Conservation (phyloP, 2,329 filamentous ascomycete species). For the Xylariomycetidae sp. region DNA sequence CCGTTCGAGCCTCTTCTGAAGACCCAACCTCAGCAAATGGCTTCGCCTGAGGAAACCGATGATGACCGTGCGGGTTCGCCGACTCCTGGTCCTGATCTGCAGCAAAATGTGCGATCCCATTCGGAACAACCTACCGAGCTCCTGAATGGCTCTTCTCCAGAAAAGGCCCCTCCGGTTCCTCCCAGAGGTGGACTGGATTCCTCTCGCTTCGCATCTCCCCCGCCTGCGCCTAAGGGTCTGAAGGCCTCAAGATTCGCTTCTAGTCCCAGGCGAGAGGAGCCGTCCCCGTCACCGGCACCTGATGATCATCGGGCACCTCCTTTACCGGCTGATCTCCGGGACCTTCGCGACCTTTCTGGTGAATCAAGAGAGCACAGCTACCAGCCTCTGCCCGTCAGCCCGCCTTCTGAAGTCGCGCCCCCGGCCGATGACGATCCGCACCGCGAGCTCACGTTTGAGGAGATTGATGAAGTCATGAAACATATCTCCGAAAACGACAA, state of each 20-base stretch:
- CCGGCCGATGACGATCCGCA: constrained; percentile 18
- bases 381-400: constrained; percentile 26
- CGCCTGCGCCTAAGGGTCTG: constrained; percentile 33
- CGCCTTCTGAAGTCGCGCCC: constrained; percentile 20
- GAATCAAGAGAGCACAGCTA: constrained; percentile 28
- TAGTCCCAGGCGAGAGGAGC: constrained; percentile 36
- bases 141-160: constrained; percentile 18
- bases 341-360: too few relatives aligned
- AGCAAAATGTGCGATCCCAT: too few relatives aligned
- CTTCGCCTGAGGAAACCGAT: constrained; percentile 18
- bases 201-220: constrained; percentile 29
- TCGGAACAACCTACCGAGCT: too few relatives aligned
- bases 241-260: constrained; percentile 42
- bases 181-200: constrained; percentile 21
- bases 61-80: constrained; percentile 27
- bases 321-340: constrained; percentile 5
- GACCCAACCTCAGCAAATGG: constrained; percentile 17
- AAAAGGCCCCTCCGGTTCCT: constrained; percentile 10
- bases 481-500: constrained; percentile 72
- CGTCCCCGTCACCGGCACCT: constrained; percentile 31
- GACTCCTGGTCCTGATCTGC: constrained; percentile 26
- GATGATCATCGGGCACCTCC: constrained; percentile 10
- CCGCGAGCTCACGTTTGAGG: constrained; percentile 58
- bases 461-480: constrained; percentile 90
- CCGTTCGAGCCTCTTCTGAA: constrained; percentile 24